Evolutionary conservation across 163 green algal species (phyloP).

Genomic region (Smithsoniella earleae): DNA sequence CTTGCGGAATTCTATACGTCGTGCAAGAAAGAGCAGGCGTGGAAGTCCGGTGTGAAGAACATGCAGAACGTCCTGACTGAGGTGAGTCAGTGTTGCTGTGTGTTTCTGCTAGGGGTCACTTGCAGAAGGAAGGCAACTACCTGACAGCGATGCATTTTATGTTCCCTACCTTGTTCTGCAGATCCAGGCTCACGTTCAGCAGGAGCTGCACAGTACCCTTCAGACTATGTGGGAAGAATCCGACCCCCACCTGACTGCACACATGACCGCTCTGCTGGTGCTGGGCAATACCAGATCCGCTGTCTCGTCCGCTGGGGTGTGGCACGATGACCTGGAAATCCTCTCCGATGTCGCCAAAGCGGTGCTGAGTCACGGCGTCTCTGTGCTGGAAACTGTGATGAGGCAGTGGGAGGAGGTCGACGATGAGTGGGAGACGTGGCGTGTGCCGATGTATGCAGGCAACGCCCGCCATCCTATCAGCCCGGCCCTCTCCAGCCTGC

Average conservation of each 20-base stretch:
- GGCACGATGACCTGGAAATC: constrained; percentile 21
- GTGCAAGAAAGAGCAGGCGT: neutral
- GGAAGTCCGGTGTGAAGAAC: constrained; percentile 26
- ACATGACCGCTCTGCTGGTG: neutral
- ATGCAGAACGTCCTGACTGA: constrained; percentile 29
- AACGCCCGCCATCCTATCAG: constrained; percentile 11
- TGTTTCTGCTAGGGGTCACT: no score
- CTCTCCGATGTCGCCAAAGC: constrained; percentile 26
- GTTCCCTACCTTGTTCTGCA: no score
- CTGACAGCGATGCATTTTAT: no score
- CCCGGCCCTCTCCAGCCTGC: neutral
- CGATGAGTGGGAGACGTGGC: constrained; percentile 29
- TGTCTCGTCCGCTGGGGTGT: neutral
- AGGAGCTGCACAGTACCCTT: constrained; percentile 26
- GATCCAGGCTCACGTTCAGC: constrained; percentile 24
- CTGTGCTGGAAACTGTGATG: constrained; percentile 11
- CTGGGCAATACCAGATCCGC: neutral
- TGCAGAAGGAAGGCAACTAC: no score
- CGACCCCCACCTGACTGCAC: neutral
- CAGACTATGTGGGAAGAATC: constrained; percentile 24
- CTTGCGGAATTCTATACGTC: neutral
- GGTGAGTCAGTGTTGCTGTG: neutral
- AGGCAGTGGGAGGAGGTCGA: neutral
- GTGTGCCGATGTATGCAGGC: neutral
- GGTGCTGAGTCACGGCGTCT: constrained; percentile 24